Conservation (phyloP, 805 yeast species). For the Zygoascus bituminiphila region DNA sequence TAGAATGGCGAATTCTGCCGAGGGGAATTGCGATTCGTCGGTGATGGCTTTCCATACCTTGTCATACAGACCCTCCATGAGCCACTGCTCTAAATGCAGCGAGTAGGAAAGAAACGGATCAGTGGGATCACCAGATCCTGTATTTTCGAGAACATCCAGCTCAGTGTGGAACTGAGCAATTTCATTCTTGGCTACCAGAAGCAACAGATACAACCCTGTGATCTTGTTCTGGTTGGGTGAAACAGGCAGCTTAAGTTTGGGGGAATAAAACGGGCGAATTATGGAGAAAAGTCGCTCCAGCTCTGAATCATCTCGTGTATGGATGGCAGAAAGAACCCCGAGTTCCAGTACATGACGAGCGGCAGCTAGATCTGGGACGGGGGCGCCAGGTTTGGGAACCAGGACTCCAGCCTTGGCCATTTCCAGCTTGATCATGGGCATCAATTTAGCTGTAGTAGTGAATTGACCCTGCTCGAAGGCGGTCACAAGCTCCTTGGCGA, state of each 20-base stretch:
- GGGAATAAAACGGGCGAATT: conserved; percentile 67
- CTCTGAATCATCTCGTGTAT: conserved; percentile 48
- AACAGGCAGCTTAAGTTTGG: conserved; percentile 31
- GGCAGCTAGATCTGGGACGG: conserved; percentile 56
- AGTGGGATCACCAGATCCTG: conserved; percentile 28
- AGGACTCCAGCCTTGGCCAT: conserved; percentile 69
- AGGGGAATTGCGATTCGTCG: conserved; percentile 39
- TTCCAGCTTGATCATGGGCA: conserved; percentile 70
- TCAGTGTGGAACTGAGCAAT: conserved; percentile 87
- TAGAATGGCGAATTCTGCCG: conserved; percentile 71
- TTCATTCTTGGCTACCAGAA: conserved; percentile 72
- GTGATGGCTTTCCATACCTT: conserved; percentile 76
- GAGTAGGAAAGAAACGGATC: conserved; percentile 77
- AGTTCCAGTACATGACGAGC: conserved; percentile 80
- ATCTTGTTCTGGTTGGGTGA: conserved; percentile 64
- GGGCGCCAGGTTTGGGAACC: conserved; percentile 46
- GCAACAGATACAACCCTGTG: conserved; percentile 65
- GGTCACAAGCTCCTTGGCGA: conserved; percentile 60
- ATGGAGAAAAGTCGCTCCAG: conserved; percentile 68
- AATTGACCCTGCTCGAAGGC: conserved; percentile 58
- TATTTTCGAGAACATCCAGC: conserved; percentile 60
- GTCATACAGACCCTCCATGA: conserved; percentile 94
- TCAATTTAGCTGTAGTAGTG: conserved; percentile 47
- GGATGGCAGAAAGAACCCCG: conserved; percentile 76
- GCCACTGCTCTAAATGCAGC: conserved; percentile 80